These are phyloP conservation scores for Samsoniella hepiali DNA, from an alignment of 2,329 filamentous ascomycete genomes.

Conservation along the genomic window DNA sequence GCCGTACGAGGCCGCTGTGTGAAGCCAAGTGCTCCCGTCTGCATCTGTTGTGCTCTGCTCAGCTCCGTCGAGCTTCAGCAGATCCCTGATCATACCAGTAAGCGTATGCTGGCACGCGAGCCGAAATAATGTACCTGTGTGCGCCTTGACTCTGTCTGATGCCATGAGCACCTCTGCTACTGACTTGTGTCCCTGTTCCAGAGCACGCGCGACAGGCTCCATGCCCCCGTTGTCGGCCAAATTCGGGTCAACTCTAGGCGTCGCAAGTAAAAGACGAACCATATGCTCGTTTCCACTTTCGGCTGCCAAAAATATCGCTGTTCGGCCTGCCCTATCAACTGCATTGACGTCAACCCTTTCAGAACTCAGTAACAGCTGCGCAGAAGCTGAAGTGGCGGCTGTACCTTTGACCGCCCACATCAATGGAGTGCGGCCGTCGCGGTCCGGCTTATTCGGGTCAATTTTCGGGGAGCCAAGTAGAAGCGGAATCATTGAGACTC, in stretches of 20 bases:
- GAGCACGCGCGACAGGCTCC: neutral
- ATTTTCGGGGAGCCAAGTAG: neutral
- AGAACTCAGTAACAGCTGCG: neutral
- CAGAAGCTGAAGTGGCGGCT: accelerated
- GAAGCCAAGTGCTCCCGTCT: conserved; percentile 5
- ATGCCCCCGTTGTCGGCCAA: neutral
- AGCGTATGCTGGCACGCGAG: neutral
- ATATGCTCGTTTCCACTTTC: neutral
- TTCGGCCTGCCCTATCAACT: neutral
- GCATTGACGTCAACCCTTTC: neutral
- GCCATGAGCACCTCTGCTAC: neutral
- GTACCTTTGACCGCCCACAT: neutral
- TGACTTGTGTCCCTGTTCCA: neutral
- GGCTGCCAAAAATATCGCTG: neutral
- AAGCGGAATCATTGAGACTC: neutral
- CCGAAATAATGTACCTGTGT: neutral
- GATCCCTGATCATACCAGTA: neutral
- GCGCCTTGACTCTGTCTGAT: neutral
- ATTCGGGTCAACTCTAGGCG: neutral
- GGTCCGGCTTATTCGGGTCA: neutral
- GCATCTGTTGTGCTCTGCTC: neutral
- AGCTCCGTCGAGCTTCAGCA: neutral
- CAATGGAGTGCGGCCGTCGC: neutral
- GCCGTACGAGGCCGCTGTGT: neutral
- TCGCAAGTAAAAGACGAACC: neutral